Percentiles rank a stretch among this genome's conserved stretches.
Conservation (phyloP, 2,329 filamentous ascomycete genomes). For the Alternaria incomplexa region DNA sequence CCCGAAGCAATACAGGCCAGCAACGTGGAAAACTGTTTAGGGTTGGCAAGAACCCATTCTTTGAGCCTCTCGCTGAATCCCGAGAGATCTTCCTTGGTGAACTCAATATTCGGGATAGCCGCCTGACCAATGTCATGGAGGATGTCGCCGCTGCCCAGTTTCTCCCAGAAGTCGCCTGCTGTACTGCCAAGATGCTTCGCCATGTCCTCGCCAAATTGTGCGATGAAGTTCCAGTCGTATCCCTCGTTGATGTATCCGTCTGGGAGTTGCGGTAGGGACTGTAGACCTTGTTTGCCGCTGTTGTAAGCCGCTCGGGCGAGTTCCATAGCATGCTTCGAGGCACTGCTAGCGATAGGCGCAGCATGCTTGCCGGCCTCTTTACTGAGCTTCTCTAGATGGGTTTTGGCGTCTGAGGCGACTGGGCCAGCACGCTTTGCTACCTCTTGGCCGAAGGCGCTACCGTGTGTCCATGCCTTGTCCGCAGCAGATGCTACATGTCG, state of each 20-base stretch:
- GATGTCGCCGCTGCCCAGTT: not conserved
- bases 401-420: not conserved
- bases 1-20: not conserved
- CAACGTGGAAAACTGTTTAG: not conserved
- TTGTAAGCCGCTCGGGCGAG: not conserved
- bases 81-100: not conserved
- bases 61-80: not conserved
- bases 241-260: not conserved
- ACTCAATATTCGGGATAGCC: not conserved
- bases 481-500: not conserved
- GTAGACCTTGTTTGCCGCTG: not conserved
- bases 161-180: not conserved
- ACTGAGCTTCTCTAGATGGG: not conserved
- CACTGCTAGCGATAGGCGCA: not conserved
- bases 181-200: not conserved
- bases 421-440: not conserved
- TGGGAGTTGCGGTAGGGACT: not conserved
- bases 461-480: not conserved
- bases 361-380: not conserved
- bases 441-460: not conserved
- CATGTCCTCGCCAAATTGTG: not conserved
- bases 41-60: not conserved
- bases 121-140: not conserved
- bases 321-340: not conserved
- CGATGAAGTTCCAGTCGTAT: not conserved